Conservation (phyloP, 2,329 filamentous ascomycete species). For the Trematosphaeria pertusa region DNA sequence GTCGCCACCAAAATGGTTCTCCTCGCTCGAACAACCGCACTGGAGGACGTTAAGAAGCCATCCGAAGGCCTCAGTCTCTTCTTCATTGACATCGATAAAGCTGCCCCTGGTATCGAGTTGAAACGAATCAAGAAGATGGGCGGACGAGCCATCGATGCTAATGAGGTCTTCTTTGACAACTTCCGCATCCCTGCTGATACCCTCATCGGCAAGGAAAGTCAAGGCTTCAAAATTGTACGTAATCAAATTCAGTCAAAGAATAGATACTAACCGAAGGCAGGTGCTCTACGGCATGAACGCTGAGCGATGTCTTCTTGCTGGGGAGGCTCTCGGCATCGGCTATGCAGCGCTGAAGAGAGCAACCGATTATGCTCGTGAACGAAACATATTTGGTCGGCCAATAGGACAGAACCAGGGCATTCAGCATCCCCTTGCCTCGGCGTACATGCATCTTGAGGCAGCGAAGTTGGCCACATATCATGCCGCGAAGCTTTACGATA, state of each 20-base stretch:
- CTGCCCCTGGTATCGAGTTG: conserved; percentile 67
- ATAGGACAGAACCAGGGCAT: conserved; percentile 68
- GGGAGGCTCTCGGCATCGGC: conserved; percentile 80
- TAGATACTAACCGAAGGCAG: conserved; percentile 17
- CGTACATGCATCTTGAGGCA: conserved; percentile 68
- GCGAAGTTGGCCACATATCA: conserved; percentile 68
- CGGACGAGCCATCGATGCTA: conserved; percentile 80
- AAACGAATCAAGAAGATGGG: conserved; percentile 86
- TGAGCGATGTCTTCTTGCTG: conserved; percentile 63
- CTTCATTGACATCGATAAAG: conserved; percentile 76
- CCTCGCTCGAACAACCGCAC: conserved; percentile 75
- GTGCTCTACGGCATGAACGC: conserved; percentile 59
- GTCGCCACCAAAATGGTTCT: conserved; percentile 85
- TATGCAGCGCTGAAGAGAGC: conserved; percentile 66
- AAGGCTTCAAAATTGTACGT: conserved; percentile 76
- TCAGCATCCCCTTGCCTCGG: conserved; percentile 64
- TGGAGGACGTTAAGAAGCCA: conserved; percentile 71
- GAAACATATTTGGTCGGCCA: conserved; percentile 62
- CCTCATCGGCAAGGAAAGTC: conserved; percentile 74
- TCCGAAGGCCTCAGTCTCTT: conserved; percentile 82
- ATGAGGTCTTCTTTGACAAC: conserved; percentile 87
- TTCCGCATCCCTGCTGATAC: conserved; percentile 70
- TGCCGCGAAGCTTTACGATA: conserved; percentile 65
- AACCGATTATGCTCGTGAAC: conserved; percentile 55
- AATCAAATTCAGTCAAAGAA: not conserved